Evolutionary conservation across 192 early-diverging fungal species (phyloP).

Genomic region (Coemansia sp.): DNA sequence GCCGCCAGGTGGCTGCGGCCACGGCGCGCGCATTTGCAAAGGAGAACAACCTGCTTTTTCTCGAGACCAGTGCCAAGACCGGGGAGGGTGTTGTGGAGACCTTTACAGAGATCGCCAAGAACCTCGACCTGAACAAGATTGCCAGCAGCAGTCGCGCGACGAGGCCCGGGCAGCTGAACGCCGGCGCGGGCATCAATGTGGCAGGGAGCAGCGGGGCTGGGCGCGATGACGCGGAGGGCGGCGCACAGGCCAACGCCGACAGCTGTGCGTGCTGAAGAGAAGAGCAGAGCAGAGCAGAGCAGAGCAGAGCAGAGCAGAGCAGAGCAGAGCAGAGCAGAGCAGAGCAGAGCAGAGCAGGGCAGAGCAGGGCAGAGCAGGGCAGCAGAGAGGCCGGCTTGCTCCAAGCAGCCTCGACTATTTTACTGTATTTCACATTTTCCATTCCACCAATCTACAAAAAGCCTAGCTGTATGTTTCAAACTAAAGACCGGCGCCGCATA

Average conservation of each 20-base stretch:
- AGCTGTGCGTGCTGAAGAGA: slow-evolving; percentile 52
- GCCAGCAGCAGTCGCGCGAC: slow-evolving; percentile 21
- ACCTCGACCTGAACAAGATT: slow-evolving; percentile 44
- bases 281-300: too few species aligned
- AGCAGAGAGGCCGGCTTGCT: too few species aligned
- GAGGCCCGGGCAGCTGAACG: slow-evolving; percentile 42
- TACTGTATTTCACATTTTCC: too few species aligned
- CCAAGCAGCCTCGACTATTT: too few species aligned
- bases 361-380: too few species aligned
- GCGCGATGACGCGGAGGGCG: slow-evolving; percentile 9
- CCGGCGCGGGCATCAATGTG: slow-evolving; percentile 46
- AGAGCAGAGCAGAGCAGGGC: too few species aligned
- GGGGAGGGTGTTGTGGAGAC: slow-evolving; percentile 82
- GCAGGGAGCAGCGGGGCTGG: slow-evolving; percentile 30
- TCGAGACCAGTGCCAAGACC: slow-evolving; percentile 87
- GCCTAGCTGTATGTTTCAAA: too few species aligned
- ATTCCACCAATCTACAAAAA: too few species aligned
- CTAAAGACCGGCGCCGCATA: too few species aligned
- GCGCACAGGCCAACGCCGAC: slow-evolving; percentile 9
- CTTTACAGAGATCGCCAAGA: slow-evolving; percentile 80
- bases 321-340: too few species aligned
- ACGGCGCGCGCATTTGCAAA: slow-evolving; percentile 76
- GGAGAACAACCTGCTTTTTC: slow-evolving; percentile 77
- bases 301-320: too few species aligned
- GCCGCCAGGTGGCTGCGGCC: slow-evolving; percentile 65